Evolutionary conservation across 2,329 filamentous ascomycete species (phyloP).

Genomic region (Pseudogymnoascus sp.): DNA sequence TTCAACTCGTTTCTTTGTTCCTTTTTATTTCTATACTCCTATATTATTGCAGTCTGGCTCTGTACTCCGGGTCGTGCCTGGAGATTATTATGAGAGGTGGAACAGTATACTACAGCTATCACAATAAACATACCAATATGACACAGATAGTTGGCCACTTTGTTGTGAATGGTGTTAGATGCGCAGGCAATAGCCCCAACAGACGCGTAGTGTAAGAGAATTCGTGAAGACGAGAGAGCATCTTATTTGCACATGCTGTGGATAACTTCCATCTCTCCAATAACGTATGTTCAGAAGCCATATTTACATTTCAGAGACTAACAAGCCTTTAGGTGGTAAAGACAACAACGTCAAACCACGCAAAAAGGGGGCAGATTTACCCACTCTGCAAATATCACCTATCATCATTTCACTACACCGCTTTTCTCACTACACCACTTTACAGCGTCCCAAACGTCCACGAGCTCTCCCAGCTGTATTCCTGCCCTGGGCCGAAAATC

Average conservation of each 20-base stretch:
- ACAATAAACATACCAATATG: neutral
- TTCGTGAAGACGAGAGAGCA: neutral
- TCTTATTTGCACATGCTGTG: neutral
- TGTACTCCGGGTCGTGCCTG: neutral
- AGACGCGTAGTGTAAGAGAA: no score
- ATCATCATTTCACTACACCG: neutral
- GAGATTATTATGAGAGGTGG: neutral
- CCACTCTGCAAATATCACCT: neutral
- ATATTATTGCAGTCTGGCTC: neutral
- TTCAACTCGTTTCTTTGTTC: neutral
- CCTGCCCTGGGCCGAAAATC: constrained; percentile 23
- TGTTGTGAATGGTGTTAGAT: neutral
- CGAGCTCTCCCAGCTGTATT: neutral
- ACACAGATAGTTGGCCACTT: neutral
- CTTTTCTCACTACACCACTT: no score
- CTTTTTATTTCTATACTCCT: neutral
- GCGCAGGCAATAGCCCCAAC: neutral
- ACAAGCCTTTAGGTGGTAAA: neutral
- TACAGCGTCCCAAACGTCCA: neutral
- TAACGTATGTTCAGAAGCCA: neutral
- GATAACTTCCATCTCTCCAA: neutral
- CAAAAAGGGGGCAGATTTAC: neutral
- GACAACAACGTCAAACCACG: neutral
- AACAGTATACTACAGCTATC: neutral
- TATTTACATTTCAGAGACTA: neutral